Percentiles rank a stretch among this genome's conserved stretches.
Evolutionary conservation across 192 early-diverging fungal genomes (phyloP).

Genomic region (Geosiphon pyriformis): DNA sequence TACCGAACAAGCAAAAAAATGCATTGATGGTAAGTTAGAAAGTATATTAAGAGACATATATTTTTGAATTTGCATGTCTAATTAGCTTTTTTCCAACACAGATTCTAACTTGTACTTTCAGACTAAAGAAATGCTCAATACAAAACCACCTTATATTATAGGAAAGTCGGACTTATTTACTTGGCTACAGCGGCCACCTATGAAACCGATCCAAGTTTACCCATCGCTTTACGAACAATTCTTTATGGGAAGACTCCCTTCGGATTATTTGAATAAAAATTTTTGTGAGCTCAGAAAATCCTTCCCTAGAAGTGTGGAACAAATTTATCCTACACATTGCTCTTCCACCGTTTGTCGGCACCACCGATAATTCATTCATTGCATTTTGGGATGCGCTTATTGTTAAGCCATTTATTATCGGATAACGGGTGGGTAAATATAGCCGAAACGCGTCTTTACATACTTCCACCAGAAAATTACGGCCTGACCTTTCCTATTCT

Average conservation of each 20-base stretch:
- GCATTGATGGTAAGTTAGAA: too few species aligned
- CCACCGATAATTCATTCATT: constrained; percentile 12
- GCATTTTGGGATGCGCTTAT: constrained; percentile 4
- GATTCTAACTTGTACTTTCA: too few species aligned
- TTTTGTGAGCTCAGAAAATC: constrained; percentile 8
- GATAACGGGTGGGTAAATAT: background rate
- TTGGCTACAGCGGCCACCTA: constrained; percentile 1
- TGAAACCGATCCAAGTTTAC: background rate
- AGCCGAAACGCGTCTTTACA: constrained; percentile 4
- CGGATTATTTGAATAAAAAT: constrained; percentile 8
- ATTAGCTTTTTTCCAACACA: too few species aligned
- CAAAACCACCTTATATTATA: constrained; percentile 3
- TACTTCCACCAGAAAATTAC: constrained; percentile 11
- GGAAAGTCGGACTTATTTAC: background rate
- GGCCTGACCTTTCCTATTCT: constrained; percentile 13
- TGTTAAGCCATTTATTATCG: constrained; percentile 4
- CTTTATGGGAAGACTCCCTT: background rate
- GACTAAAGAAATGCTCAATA: background rate
- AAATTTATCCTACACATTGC: constrained; percentile 4
- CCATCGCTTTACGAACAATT: background rate
- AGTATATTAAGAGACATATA: too few species aligned
- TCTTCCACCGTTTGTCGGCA: background rate
- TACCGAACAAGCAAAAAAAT: too few species aligned
- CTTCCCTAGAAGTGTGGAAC: background rate
- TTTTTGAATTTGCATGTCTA: too few species aligned